A percentile compares a stretch with the other conserved stretches of the same genome.
phyloP scores from a whole-genome alignment of 305 asterid genomes.

The Ajuga reptans region DNA sequence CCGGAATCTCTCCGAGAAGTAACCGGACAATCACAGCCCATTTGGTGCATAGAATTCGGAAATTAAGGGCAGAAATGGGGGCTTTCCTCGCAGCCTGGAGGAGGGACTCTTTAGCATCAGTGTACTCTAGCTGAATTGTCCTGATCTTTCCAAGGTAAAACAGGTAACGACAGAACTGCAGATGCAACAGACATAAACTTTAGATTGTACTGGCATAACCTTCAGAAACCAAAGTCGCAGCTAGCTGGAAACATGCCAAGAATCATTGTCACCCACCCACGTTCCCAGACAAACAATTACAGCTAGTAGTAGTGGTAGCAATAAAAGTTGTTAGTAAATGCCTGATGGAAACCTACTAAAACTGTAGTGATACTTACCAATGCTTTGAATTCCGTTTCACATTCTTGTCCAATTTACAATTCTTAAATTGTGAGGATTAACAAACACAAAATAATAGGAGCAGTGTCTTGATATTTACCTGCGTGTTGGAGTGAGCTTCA shows the following conservation, averaged over 20 bases:
- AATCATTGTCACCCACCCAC: background rate
- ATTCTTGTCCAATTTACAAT: background rate
- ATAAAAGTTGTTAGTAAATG: background rate
- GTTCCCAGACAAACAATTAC: no score
- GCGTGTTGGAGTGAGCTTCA: conserved; percentile 97
- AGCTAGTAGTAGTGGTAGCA: background rate
- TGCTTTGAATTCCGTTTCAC: background rate
- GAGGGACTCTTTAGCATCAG: conserved; percentile 98
- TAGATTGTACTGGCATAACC: background rate
- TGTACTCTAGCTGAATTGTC: conserved; percentile 88
- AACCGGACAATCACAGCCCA: conserved; percentile 93
- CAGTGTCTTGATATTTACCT: conserved; percentile 39
- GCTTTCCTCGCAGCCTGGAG: conserved; percentile 97
- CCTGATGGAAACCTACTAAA: background rate
- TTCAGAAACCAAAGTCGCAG: background rate
- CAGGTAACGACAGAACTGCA: conserved; percentile 82
- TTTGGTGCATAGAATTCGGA: conserved; percentile 76
- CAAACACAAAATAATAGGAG: conserved; percentile 4
- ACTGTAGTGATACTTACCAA: background rate
- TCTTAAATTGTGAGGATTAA: background rate
- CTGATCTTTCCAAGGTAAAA: conserved; percentile 94
- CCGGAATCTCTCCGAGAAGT: conserved; percentile 94
- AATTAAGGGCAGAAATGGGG: conserved; percentile 86
- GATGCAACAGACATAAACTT: conserved; percentile 15
- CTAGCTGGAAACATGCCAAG: background rate